A percentile compares a stretch with the other conserved stretches of the same genome.
Conservation (phyloP, 2,329 filamentous ascomycete species). For the Fusarium nygamai region DNA sequence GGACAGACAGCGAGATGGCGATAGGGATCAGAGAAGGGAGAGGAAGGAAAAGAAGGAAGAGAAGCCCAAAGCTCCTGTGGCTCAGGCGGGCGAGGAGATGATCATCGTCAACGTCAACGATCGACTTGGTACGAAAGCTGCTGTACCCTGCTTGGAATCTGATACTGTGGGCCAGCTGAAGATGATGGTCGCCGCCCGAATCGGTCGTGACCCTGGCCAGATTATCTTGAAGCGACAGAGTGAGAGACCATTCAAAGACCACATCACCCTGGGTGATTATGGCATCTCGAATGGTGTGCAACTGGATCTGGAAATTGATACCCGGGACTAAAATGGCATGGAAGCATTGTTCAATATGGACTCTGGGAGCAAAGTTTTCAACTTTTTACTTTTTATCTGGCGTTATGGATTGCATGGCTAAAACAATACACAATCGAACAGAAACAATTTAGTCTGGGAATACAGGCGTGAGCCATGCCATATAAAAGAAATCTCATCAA, state of each 20-base stretch:
- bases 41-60: slow-evolving; percentile 48
- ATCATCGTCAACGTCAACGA: slow-evolving; percentile 96
- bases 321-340: slow-evolving; percentile 59
- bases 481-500: background rate
- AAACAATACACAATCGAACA: background rate
- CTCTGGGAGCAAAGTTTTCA: background rate
- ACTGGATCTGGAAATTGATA: slow-evolving; percentile 70
- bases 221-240: slow-evolving; percentile 93
- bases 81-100: slow-evolving; percentile 74
- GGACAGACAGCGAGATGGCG: slow-evolving; percentile 21
- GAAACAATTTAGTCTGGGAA: background rate
- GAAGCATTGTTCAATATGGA: background rate
- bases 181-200: slow-evolving; percentile 87
- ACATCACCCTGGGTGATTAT: slow-evolving; percentile 88
- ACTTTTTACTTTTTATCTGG: background rate
- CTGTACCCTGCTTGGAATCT: slow-evolving; percentile 86
- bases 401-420: background rate
- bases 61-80: slow-evolving; percentile 50
- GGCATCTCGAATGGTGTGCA: slow-evolving; percentile 91
- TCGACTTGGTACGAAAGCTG: slow-evolving; percentile 93
- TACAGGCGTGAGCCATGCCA: background rate
- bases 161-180: slow-evolving; percentile 91
- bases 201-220: slow-evolving; percentile 89
- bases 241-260: slow-evolving; percentile 92
- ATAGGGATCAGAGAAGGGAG: slow-evolving; percentile 46